phyloP scores from a whole-genome alignment of 495 filamentous ascomycete species.

The Penicillium flavigenum region DNA sequence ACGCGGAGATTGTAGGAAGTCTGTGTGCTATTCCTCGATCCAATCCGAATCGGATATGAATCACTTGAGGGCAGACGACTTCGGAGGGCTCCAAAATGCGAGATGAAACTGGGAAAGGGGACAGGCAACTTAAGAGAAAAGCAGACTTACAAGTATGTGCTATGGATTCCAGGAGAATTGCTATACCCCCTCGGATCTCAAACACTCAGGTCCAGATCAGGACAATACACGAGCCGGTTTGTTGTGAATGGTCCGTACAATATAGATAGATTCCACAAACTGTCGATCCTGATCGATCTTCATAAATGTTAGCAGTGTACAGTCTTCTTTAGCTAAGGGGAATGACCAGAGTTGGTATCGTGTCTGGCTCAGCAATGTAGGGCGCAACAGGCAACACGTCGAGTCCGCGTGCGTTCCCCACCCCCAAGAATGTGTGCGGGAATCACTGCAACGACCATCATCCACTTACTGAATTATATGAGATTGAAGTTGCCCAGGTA shows the following conservation, averaged over 20 bases:
- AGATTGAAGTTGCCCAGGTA: not conserved
- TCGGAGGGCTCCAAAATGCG: conserved; percentile 1
- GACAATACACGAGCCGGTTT: conserved; percentile 15
- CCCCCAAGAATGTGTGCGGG: conserved; percentile 17
- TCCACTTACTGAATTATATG: not conserved
- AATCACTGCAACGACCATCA: conserved; percentile 8
- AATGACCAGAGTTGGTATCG: conserved; percentile 3
- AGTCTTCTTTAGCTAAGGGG: not conserved
- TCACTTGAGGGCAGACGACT: conserved; percentile 12
- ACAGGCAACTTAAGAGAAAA: not conserved
- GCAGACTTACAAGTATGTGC: conserved; percentile 25
- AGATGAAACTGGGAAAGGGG: conserved; percentile 6
- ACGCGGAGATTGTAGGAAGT: conserved; percentile 8
- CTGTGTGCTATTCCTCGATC: conserved; percentile 10
- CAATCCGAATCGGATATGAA: conserved; percentile 14
- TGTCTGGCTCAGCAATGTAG: conserved; percentile 26
- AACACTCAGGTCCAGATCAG: conserved; percentile 10
- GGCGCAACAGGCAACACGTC: conserved; percentile 9
- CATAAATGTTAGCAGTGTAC: conserved; percentile 9
- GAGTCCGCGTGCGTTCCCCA: conserved; percentile 1
- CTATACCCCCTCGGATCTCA: not conserved
- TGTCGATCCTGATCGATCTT: conserved; percentile 28
- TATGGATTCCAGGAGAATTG: conserved; percentile 18
- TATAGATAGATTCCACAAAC: conserved; percentile 19
- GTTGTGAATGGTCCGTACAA: conserved; percentile 17